Evolutionary conservation across 2,329 filamentous ascomycete genomes (phyloP), one percentile per base, ranked within the genome.

Genomic region (Biscogniauxia marginata): DNA sequence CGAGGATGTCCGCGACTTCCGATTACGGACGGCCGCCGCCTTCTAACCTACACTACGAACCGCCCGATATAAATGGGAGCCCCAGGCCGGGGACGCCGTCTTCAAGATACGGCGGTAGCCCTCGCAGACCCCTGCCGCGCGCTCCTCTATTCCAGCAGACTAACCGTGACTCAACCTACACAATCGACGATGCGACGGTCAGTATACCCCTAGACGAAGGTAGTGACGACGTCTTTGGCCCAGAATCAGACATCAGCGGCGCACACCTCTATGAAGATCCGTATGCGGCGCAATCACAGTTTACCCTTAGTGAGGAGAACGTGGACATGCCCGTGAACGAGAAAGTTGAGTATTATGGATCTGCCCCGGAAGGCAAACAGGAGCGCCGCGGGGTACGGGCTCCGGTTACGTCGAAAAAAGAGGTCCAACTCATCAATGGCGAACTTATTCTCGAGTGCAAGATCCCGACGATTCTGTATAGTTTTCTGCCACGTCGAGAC

Each of bases 381-480:
- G 87, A 91, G 69, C 86, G 95, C 54, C 84, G 95, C 67, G 95
- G 95, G 55, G 91, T 93, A 23, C 86, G 93, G 63, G 84, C 89
- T 24, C 91, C 91, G 3, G 91, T 96, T 67, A 93, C 93, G 84
- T 85, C 89, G 9, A 95, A 88, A 74, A 96, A 96, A 70, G 93
- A 98, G 73, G 95, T 99, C 53, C 88, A 91, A 67, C 84, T 99
- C 46, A 96, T 98, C 81, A 98, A 99, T 70, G 95, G 95, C 69
- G 93, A 99, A 75, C 86, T 99, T 52, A 93, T 99, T 56, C 81
- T 99, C 48, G 95, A 99, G 77, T 98, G 95, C 81, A 99, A 99
- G 77, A 99, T 99, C 64, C 95, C 96, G 0, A 99, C 95, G 0
- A 99, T 98, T 65, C 80, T 99, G 44, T 96, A 98, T 82, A 96